Base-by-base conservation (phyloP, 805 yeast species). In the Komagataella phaffii region DNA sequence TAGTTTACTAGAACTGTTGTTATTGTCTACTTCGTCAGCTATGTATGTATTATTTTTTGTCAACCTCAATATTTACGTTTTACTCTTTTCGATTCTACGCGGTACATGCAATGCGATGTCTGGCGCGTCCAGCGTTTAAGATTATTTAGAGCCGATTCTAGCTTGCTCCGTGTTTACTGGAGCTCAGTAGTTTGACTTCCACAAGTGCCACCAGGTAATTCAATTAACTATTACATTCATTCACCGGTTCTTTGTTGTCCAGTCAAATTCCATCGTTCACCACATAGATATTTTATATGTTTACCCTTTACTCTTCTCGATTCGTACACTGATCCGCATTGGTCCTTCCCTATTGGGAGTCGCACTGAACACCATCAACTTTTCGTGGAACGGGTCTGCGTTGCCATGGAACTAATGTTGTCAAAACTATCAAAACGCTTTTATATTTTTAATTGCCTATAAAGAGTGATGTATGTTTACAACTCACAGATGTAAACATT, bases 401-500 rank as follows among this genome's bases (percentile, higher is more conserved):
- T 30, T 30, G 40, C 40, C 12, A 30, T 30, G 40, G 40, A 30
- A 30, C 40, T 30, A 14, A 10, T 30, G 14, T 30, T 30, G 40
- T 30, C 40, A 30, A 30, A 12, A 30, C 1, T 21, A 21, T 21
- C 23, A 5, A 21, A 21, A 6, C 23, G 23, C 23, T 5, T 21
- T 21, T 17, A 44, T 14, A 5, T 17, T 17, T 10, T 44, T 19
- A 6, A 44, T 44, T 14, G n/a, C n/a, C 14, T 30, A 30, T 30
- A 30, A 14, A 7, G 23, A 30, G 40, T 10, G 40, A 17, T 30
- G 40, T 30, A 10, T 30, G 40, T 30, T 30, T 12, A 44, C 18
- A 44, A 19, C 10, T 12, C 46, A 44, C 46, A 46, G 45, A 17
- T 7, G 6, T 45, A 18, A 62, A 55, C 85, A 10, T 8, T 30